Evolutionary conservation across 495 filamentous ascomycete species (phyloP).

Genomic region (Tuber umbilicatum): DNA sequence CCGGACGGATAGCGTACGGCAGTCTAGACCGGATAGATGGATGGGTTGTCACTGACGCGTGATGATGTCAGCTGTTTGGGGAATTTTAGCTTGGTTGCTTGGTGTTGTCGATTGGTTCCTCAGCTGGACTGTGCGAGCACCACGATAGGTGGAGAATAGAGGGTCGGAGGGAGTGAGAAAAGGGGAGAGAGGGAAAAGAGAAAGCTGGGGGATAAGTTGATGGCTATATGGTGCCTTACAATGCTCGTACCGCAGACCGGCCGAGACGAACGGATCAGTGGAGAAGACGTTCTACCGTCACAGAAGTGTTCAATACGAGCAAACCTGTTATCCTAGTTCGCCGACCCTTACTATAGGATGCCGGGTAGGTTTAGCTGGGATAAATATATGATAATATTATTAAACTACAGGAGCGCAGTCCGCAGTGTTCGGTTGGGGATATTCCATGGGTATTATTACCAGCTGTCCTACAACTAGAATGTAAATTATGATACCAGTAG

Average conservation of each 20-base stretch:
- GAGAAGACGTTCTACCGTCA: not conserved
- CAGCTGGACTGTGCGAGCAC: not conserved
- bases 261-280: not conserved
- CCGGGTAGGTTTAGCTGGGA: no score
- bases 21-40: not conserved
- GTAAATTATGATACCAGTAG: not conserved
- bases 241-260: not conserved
- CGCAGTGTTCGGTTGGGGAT: not conserved
- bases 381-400: no score
- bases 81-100: not conserved
- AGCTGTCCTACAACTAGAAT: not conserved
- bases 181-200: not conserved
- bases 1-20: not conserved
- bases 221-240: not conserved
- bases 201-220: not conserved
- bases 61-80: slow-evolving; percentile 2
- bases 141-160: not conserved
- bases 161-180: not conserved
- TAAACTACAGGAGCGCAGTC: not conserved
- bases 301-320: no score
- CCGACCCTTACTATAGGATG: no score
- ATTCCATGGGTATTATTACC: not conserved
- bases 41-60: not conserved
- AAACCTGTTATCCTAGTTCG: no score
- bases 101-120: not conserved